phyloP scores from a whole-genome alignment of 305 asterid genomes.

The Ilex paraguariensis region DNA sequence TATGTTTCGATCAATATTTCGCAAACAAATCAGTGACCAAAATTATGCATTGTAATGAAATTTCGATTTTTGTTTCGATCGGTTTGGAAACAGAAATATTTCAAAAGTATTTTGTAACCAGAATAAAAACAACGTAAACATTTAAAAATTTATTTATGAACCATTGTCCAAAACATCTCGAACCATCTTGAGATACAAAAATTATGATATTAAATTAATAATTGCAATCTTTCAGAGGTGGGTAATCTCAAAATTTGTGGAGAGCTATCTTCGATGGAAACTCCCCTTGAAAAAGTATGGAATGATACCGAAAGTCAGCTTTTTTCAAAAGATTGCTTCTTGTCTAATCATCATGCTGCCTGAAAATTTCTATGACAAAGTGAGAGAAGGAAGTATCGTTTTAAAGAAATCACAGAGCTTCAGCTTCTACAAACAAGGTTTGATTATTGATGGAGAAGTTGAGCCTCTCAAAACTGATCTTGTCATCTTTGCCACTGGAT shows the following conservation, averaged over 20 bases:
- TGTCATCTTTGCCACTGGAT: slow-evolving; percentile 64
- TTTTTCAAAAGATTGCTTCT: slow-evolving; percentile 31
- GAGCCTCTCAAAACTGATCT: slow-evolving; percentile 39
- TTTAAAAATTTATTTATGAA: too few relatives aligned
- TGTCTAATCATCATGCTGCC: slow-evolving; percentile 35
- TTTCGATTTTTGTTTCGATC: too few relatives aligned
- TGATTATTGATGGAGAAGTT: slow-evolving; percentile 40
- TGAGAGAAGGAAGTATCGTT: slow-evolving; percentile 53
- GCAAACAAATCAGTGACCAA: too few relatives aligned
- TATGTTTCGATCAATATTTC: too few relatives aligned
- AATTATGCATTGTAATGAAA: too few relatives aligned
- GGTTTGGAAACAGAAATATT: too few relatives aligned
- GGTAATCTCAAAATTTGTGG: slow-evolving; percentile 47
- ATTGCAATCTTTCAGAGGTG: slow-evolving; percentile 34
- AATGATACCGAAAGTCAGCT: slow-evolving; percentile 51
- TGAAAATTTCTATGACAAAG: slow-evolving; percentile 42
- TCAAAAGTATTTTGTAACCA: too few relatives aligned
- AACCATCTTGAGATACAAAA: too few relatives aligned
- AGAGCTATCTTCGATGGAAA: slow-evolving; percentile 45
- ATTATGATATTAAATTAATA: too few relatives aligned
- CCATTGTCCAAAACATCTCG: too few relatives aligned
- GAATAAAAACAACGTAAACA: too few relatives aligned
- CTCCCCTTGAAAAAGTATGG: slow-evolving; percentile 47
- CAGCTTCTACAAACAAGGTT: slow-evolving; percentile 41
- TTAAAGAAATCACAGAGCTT: slow-evolving; percentile 26